Evolutionary conservation across 805 yeast species (phyloP).

Genomic region (Jamesozyma piceae): DNA sequence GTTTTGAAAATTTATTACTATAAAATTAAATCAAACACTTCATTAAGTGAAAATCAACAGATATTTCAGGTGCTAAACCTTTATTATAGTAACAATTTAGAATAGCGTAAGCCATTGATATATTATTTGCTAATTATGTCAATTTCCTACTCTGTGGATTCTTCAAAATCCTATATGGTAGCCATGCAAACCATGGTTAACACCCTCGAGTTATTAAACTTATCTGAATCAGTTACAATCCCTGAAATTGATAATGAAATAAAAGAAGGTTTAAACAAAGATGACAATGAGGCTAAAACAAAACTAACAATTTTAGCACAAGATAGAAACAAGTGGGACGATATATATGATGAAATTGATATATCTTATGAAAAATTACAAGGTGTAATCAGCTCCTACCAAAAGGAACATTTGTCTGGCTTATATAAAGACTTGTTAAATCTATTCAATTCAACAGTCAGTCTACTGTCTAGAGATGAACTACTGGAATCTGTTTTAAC

Average conservation of each 20-base stretch:
- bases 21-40: no score
- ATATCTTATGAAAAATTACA: constrained; percentile 21
- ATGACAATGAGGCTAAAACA: constrained; percentile 22
- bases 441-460: constrained; percentile 10
- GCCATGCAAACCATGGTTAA: constrained; percentile 70
- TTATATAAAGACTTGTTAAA: constrained; percentile 14
- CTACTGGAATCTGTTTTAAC: constrained; percentile 24
- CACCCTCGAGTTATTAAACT: constrained; percentile 30
- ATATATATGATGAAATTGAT: constrained; percentile 27
- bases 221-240: constrained; percentile 7
- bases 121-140: constrained; percentile 33
- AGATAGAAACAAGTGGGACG: constrained; percentile 34
- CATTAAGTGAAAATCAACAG: no score
- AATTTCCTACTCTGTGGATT: constrained; percentile 43
- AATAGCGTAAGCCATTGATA: no score
- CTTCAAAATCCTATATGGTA: constrained; percentile 67
- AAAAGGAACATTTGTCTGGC: constrained; percentile 7
- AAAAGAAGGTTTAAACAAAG: constrained; percentile 23
- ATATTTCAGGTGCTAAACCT: no score
- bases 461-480: constrained; percentile 30
- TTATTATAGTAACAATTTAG: no score
- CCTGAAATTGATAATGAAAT: constrained; percentile 28
- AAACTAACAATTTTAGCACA: constrained; percentile 29
- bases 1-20: no score
- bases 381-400: constrained; percentile 13